phyloP scores from a whole-genome alignment of 2,329 filamentous ascomycete genomes.

The Colletotrichum tanaceti region DNA sequence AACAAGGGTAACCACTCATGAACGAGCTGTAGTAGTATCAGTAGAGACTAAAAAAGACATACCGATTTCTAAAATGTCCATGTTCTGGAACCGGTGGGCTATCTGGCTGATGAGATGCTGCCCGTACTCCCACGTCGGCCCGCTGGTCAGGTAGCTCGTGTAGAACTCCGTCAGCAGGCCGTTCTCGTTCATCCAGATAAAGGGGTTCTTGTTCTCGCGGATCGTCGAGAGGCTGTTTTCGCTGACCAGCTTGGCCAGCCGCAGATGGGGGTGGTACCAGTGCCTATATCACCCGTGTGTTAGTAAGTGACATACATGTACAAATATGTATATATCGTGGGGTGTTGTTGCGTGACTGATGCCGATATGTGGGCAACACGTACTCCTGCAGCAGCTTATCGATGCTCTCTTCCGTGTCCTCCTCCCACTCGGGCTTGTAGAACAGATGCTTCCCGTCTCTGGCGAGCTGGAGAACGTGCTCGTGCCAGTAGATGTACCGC shows the following conservation, averaged over 20 bases:
- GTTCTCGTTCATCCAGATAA: conserved; percentile 16
- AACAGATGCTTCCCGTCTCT: not conserved
- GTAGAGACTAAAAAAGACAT: too few species aligned
- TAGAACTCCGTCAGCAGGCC: conserved; percentile 21
- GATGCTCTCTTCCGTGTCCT: not conserved
- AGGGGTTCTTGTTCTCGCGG: conserved; percentile 20
- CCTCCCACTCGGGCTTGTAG: not conserved
- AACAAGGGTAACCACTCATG: too few species aligned
- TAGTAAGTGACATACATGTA: not conserved
- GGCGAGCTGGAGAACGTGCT: conserved; percentile 3
- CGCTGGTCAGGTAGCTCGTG: conserved; percentile 6
- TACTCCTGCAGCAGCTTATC: not conserved
- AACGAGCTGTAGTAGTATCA: too few species aligned
- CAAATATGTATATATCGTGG: not conserved
- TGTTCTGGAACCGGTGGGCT: conserved; percentile 9
- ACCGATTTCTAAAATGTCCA: conserved; percentile 47
- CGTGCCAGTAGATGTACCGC: conserved; percentile 20
- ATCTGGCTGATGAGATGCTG: not conserved
- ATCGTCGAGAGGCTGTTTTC: conserved; percentile 12
- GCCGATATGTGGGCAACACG: not conserved
- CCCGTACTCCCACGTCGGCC: conserved; percentile 12
- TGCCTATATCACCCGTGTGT: not conserved
- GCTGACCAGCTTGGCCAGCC: not conserved
- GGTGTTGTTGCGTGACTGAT: too few species aligned
- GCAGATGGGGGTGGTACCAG: conserved; percentile 4